Evolutionary conservation across 2,329 filamentous ascomycete species (phyloP), one percentile per base, ranked within the genome.

Genomic region (Fonsecaea pugnacius): DNA sequence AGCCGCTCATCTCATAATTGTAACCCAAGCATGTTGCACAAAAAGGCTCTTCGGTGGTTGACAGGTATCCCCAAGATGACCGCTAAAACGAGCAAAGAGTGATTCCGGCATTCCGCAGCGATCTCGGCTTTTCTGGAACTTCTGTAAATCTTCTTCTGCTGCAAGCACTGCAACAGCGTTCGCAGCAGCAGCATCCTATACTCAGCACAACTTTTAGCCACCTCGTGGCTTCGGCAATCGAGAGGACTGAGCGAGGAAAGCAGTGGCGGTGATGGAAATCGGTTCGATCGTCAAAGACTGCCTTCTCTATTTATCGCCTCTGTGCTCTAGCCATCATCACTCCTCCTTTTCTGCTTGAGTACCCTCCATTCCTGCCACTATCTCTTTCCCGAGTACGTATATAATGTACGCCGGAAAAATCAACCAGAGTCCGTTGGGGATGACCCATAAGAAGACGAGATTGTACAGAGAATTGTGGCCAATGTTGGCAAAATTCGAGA

Each of bases 341-440:
- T 68, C 61, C 27, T 64, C 57, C 59, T 66, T 68, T 27, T 64
- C 58, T n/a, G 57, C 33, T 40, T 35, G 18, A 51, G 48, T 32
- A 4, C 62, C 61, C n/a, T 70, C 62, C 61, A 70, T 53, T 0
- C 83, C 85, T 65, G 84, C 77, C n/a, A 89, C 62, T 43, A 90
- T 87, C 71, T 91, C 88, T 43, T 74, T 73, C 8, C 84, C 85
- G 63, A 88, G 84, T 8, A 84, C 76, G 71, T 87, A 85, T 16
- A 83, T 81, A 76, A 88, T 87, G 70, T 89, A 89, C 0, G 77
- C 72, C 1, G 88, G 87, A 50, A 90, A 80, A 10, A 88, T 70
- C 64, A 91, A 76, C 88, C 89, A 91, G 7, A 84, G 77, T 38
- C 85, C 85, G 74, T 90, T 91, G 35, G 88, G 87, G 66, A 91